Evolutionary conservation across 495 filamentous ascomycete genomes (phyloP).

Genomic region (Aspergillus asperescens): DNA sequence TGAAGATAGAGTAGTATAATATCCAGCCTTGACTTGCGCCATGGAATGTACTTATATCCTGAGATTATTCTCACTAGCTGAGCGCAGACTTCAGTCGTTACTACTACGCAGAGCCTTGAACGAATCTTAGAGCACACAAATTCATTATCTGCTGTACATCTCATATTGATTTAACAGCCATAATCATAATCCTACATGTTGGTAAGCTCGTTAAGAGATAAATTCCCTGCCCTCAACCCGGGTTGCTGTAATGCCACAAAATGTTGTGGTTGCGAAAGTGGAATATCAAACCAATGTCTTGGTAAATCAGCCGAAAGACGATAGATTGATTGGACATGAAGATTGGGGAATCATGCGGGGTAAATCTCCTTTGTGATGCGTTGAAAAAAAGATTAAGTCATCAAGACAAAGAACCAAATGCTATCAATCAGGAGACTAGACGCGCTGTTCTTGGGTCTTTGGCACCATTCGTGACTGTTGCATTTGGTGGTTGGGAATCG

Average conservation of each 20-base stretch:
- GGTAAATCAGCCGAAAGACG: not conserved
- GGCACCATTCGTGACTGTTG: conserved; percentile 2
- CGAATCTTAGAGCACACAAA: not conserved
- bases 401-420: too few species aligned
- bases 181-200: not conserved
- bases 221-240: not conserved
- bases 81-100: too few species aligned
- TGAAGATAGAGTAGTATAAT: too few species aligned
- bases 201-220: not conserved
- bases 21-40: too few species aligned
- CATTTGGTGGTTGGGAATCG: not conserved
- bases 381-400: too few species aligned
- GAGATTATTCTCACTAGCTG: too few species aligned
- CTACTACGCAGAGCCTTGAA: not conserved
- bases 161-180: not conserved
- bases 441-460: conserved; percentile 5
- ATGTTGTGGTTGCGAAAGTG: too few species aligned
- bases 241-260: not conserved
- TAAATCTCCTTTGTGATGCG: not conserved
- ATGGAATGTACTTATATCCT: too few species aligned
- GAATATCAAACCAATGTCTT: not conserved
- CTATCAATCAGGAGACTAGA: too few species aligned
- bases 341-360: not conserved
- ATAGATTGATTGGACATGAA: not conserved
- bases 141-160: not conserved